Conservation (phyloP, 371 early-diverging fungal genomes). For the Mucor saturninus region DNA sequence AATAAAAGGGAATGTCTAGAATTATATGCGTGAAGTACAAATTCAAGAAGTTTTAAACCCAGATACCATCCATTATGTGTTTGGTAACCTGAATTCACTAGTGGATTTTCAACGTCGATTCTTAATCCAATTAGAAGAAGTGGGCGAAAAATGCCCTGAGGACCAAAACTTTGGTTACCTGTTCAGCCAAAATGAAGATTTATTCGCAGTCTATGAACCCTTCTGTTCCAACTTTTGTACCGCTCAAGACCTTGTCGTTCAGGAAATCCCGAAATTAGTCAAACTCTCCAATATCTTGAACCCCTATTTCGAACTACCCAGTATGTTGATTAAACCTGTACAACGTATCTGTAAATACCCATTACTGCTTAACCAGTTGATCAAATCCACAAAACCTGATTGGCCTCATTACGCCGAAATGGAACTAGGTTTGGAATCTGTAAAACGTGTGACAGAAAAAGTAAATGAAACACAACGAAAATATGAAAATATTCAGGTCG, state of each 20-base stretch:
- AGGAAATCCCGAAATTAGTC: conserved; percentile 54
- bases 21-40: conserved; percentile 64
- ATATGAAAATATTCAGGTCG: conserved; percentile 82
- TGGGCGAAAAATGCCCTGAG: conserved; percentile 67
- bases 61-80: conserved; percentile 78
- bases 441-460: conserved; percentile 85
- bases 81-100: conserved; percentile 90
- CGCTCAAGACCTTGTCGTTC: conserved; percentile 66
- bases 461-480: conserved; percentile 92
- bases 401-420: conserved; percentile 80
- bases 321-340: conserved; percentile 95
- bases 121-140: conserved; percentile 88
- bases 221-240: conserved; percentile 90
- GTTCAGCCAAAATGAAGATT: conserved; percentile 79
- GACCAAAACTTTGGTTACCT: conserved; percentile 92
- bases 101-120: conserved; percentile 97
- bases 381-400: conserved; percentile 73
- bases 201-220: conserved; percentile 90
- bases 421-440: conserved; percentile 74
- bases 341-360: conserved; percentile 98
- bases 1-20: conserved; percentile 21
- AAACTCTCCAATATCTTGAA: conserved; percentile 75
- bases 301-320: conserved; percentile 83
- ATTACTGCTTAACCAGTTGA: conserved; percentile 82
- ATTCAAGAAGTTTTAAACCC: conserved; percentile 66